Percentiles rank a stretch among this genome's conserved stretches.
phyloP scores from a whole-genome alignment of 2,329 filamentous ascomycete species.

The Curvularia verruculosa region DNA sequence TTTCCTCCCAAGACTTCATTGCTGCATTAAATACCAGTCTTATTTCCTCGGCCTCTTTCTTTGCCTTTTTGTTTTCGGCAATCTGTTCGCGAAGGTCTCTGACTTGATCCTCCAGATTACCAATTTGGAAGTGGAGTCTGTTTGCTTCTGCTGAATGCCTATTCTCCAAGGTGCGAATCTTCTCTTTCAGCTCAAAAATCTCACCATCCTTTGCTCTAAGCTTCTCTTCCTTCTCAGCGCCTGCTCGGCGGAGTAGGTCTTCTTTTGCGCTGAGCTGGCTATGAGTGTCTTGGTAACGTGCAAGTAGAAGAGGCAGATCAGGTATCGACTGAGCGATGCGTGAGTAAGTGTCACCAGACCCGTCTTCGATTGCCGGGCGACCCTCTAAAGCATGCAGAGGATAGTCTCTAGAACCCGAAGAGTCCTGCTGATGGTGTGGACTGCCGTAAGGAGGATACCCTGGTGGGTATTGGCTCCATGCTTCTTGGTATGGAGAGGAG shows the following conservation, averaged over 20 bases:
- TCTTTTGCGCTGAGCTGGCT: conserved; percentile 58
- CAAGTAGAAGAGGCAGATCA: conserved; percentile 47
- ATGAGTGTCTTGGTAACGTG: conserved; percentile 59
- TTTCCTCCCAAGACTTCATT: conserved; percentile 50
- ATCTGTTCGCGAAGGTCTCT: conserved; percentile 58
- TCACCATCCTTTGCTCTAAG: conserved; percentile 60
- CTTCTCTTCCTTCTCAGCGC: conserved; percentile 58
- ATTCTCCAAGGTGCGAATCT: conserved; percentile 57
- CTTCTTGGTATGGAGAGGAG: conserved; percentile 46
- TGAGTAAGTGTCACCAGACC: conserved; percentile 46
- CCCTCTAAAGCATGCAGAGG: conserved; percentile 39
- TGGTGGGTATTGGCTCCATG: conserved; percentile 45
- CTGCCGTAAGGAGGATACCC: conserved; percentile 45
- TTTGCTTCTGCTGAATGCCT: conserved; percentile 59
- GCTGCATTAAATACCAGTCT: conserved; percentile 40
- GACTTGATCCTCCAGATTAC: conserved; percentile 59
- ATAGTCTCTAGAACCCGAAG: conserved; percentile 45
- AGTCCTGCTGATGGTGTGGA: conserved; percentile 45
- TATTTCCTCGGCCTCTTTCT: conserved; percentile 45
- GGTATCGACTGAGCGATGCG: conserved; percentile 49
- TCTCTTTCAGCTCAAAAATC: conserved; percentile 58
- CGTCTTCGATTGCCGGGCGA: conserved; percentile 44
- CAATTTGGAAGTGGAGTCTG: conserved; percentile 59
- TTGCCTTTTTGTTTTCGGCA: conserved; percentile 52
- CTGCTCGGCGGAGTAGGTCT: conserved; percentile 56